A percentile compares a stretch with the other conserved stretches of the same genome.
These are phyloP conservation scores for Salvia hispanica DNA, from an alignment of 257 asterid genomes.

Conservation along the genomic window DNA sequence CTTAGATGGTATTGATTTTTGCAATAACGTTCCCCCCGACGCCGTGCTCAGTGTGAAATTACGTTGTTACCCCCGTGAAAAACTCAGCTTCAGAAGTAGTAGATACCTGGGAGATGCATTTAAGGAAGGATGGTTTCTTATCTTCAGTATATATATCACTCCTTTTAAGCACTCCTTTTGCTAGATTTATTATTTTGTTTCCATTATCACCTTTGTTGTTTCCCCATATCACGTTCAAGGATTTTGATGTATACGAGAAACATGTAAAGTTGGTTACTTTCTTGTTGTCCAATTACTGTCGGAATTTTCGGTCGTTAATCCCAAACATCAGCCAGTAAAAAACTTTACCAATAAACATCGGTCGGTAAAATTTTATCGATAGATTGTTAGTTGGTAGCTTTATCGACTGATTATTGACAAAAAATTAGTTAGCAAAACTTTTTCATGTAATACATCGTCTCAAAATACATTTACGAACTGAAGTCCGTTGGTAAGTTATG, in stretches of 20 bases:
- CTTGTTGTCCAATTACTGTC: not conserved
- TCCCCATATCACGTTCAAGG: not conserved
- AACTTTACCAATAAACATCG: no score
- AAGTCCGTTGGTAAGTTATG: no score
- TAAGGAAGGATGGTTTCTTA: not conserved
- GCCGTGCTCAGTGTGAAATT: not conserved
- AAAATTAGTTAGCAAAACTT: no score
- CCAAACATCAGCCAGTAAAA: no score
- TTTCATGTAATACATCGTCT: no score
- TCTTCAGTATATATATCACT: not conserved
- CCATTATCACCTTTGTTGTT: not conserved
- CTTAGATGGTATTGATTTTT: not conserved
- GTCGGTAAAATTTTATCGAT: no score
- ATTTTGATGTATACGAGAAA: conserved; percentile 18
- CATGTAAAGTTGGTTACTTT: conserved; percentile 6
- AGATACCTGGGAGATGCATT: conserved; percentile 18
- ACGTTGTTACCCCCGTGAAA: conserved; percentile 10
- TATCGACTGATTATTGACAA: no score
- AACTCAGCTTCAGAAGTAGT: conserved; percentile 18
- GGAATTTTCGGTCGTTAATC: no score
- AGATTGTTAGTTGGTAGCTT: no score
- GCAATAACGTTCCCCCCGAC: not conserved
- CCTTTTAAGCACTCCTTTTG: not conserved
- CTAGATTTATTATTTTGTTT: not conserved
- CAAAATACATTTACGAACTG: no score